These are phyloP conservation scores for Aspergillus haitiensis DNA, from an alignment of 495 filamentous ascomycete species.

Conservation along the genomic window DNA sequence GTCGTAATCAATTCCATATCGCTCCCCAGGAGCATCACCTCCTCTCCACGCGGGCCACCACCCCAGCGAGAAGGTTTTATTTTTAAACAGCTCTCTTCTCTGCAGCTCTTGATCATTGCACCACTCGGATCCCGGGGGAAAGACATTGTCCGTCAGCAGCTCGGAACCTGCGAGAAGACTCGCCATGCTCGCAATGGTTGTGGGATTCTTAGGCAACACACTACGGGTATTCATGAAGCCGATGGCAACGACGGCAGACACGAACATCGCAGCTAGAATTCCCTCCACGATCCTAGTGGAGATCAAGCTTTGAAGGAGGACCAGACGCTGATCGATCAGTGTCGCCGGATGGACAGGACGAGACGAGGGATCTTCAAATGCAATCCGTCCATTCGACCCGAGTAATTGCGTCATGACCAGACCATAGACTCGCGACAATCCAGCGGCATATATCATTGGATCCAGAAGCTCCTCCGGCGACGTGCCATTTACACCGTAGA, in stretches of 20 bases:
- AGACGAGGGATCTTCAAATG: not conserved
- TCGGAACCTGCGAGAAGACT: not conserved
- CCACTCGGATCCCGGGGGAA: not conserved
- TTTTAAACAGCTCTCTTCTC: not conserved
- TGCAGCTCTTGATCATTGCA: not conserved
- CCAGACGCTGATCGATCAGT: not conserved
- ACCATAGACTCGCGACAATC: not conserved
- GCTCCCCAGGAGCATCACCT: not conserved
- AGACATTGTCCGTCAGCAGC: not conserved
- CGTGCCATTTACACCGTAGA: not conserved
- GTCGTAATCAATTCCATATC: not conserved
- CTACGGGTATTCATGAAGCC: not conserved
- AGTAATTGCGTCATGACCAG: not conserved
- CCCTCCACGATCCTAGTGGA: not conserved
- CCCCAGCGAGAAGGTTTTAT: not conserved
- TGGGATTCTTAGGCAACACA: not conserved
- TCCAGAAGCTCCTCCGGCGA: conserved; percentile 4
- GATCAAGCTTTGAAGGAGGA: not conserved
- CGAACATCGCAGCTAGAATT: not conserved
- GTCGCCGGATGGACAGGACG: not conserved
- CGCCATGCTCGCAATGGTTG: not conserved
- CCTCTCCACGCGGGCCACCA: not conserved
- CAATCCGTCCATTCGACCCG: not conserved
- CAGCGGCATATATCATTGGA: conserved; percentile 3
- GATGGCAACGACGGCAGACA: not conserved